phyloP scores from a whole-genome alignment of 495 filamentous ascomycete species.

The Aspergillus steynii region DNA sequence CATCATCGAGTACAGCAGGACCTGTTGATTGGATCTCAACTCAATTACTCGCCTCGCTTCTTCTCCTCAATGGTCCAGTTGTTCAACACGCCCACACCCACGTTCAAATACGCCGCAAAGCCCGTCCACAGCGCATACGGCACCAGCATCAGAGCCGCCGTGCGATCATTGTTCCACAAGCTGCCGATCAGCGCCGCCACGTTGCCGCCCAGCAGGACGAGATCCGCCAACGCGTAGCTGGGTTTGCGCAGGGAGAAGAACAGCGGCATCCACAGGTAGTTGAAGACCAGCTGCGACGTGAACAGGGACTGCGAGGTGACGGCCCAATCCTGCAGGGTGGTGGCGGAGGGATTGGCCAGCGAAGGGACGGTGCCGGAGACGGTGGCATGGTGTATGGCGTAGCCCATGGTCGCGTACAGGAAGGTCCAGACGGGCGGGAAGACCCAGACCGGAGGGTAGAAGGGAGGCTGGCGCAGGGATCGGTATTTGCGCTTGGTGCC shows the following conservation, averaged over 20 bases:
- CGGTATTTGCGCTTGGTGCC: constrained; percentile 63
- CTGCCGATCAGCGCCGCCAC: constrained; percentile 69
- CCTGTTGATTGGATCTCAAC: no score
- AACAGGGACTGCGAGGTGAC: constrained; percentile 60
- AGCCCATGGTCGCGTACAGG: constrained; percentile 89
- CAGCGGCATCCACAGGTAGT: constrained; percentile 89
- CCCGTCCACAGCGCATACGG: constrained; percentile 83
- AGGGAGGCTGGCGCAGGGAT: constrained; percentile 74
- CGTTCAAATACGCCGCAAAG: constrained; percentile 79
- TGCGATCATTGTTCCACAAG: constrained; percentile 71
- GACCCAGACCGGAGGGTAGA: constrained; percentile 72
- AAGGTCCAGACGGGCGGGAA: constrained; percentile 86
- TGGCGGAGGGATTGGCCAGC: constrained; percentile 42
- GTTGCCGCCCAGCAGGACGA: constrained; percentile 67
- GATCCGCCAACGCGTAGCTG: constrained; percentile 72
- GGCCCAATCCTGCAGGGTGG: constrained; percentile 27
- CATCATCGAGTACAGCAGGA: no score
- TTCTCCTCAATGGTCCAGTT: constrained; percentile 62
- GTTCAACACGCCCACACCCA: constrained; percentile 73
- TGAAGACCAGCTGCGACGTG: constrained; percentile 78
- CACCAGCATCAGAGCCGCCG: constrained; percentile 69
- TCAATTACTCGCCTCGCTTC: constrained; percentile 29
- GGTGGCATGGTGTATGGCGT: constrained; percentile 72
- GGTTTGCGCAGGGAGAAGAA: constrained; percentile 78
- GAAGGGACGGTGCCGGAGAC: constrained; percentile 42